Conservation (phyloP, 768 basidiomycete species). For the Boletus rubropictus region DNA sequence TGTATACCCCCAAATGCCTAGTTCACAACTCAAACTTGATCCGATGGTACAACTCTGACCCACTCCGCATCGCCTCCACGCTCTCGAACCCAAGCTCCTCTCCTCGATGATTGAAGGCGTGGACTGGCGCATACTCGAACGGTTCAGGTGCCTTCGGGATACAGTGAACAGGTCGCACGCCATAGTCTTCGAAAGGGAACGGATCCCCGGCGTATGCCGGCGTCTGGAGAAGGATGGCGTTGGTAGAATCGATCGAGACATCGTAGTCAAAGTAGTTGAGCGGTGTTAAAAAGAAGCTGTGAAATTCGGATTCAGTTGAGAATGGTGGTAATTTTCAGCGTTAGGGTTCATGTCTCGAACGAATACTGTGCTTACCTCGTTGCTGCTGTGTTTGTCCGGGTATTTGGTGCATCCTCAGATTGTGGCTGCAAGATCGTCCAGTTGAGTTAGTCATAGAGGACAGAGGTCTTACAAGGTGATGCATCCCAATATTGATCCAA, state of each 20-base stretch:
- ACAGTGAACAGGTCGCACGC: conserved; percentile 40
- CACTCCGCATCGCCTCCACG: conserved; percentile 37
- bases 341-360: not conserved
- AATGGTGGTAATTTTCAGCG: not conserved
- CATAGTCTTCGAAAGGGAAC: conserved; percentile 47
- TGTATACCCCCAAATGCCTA: not conserved
- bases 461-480: conserved; percentile 44
- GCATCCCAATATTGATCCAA: conserved; percentile 64
- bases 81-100: conserved; percentile 23
- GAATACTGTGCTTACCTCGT: conserved; percentile 38
- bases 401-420: conserved; percentile 61
- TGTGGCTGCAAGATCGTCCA: conserved; percentile 37
- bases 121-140: conserved; percentile 36
- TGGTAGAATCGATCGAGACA: conserved; percentile 51
- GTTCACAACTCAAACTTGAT: conserved; percentile 30
- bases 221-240: conserved; percentile 44
- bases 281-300: conserved; percentile 53
- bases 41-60: conserved; percentile 36
- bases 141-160: conserved; percentile 33
- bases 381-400: conserved; percentile 49
- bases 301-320: not conserved
- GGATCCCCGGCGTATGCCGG: conserved; percentile 35
- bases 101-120: conserved; percentile 33
- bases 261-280: conserved; percentile 64
- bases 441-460: not conserved